Percentiles rank a stretch among this genome's conserved stretches.
phyloP scores from a whole-genome alignment of 805 yeast genomes.

The Kodamaea sagamina region DNA sequence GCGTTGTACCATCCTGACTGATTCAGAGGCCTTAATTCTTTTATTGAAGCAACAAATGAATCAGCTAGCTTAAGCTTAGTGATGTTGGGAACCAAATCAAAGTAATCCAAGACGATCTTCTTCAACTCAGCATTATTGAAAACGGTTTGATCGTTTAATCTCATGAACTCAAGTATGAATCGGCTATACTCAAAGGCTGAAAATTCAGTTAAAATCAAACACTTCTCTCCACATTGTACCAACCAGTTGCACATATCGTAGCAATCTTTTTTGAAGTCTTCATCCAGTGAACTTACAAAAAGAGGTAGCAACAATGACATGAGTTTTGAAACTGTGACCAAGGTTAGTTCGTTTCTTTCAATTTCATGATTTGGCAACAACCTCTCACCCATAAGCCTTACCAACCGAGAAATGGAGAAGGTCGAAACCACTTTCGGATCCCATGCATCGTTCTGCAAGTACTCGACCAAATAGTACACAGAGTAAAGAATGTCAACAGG shows the following conservation, averaged over 20 bases:
- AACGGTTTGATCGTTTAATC: constrained; percentile 26
- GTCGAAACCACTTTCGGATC: not conserved
- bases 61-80: constrained; percentile 23
- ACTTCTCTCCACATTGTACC: constrained; percentile 38
- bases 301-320: constrained; percentile 24
- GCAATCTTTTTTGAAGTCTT: constrained; percentile 41
- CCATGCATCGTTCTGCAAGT: not conserved
- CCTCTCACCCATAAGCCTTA: constrained; percentile 35
- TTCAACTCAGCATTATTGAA: constrained; percentile 19
- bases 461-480: not conserved
- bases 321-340: constrained; percentile 34
- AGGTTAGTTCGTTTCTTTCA: constrained; percentile 44
- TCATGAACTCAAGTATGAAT: constrained; percentile 33
- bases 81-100: constrained; percentile 19
- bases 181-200: constrained; percentile 33
- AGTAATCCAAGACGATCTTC: constrained; percentile 14
- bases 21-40: constrained; percentile 5
- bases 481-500: constrained; percentile 5
- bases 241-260: constrained; percentile 52
- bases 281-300: constrained; percentile 27
- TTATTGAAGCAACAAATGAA: constrained; percentile 16
- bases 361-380: constrained; percentile 27
- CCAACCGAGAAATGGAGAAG: constrained; percentile 7
- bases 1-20: constrained; percentile 32
- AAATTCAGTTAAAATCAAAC: constrained; percentile 40